Evolutionary conservation across 2,329 filamentous ascomycete genomes (phyloP).

Genomic region (Trichophyton benhamiae): DNA sequence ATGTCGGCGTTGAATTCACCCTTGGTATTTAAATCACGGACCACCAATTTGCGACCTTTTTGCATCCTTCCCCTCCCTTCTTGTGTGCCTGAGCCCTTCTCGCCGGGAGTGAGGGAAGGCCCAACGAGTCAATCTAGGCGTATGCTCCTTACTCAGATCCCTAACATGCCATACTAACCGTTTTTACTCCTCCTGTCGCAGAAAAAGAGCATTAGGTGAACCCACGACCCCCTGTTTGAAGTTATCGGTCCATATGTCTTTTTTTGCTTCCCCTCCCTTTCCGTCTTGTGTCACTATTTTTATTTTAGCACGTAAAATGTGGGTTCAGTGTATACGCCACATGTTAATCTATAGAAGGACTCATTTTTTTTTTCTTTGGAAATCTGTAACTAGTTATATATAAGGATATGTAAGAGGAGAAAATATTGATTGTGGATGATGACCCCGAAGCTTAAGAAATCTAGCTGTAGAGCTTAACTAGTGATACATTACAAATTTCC

Average conservation of each 20-base stretch:
- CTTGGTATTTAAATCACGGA: slow-evolving; percentile 65
- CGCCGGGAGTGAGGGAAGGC: background rate
- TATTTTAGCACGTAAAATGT: slow-evolving; percentile 5
- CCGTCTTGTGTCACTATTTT: background rate
- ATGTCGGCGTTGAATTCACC: slow-evolving; percentile 90
- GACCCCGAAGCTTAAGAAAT: too few relatives aligned
- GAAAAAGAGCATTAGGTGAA: slow-evolving; percentile 2
- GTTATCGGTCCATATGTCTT: background rate
- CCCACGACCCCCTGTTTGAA: background rate
- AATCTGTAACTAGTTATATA: slow-evolving; percentile 1
- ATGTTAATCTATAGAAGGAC: slow-evolving; percentile 2
- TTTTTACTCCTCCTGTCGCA: slow-evolving; percentile 2
- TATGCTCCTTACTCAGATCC: background rate
- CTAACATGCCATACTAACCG: background rate
- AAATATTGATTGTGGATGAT: background rate
- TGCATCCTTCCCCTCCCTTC: background rate
- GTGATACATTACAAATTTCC: background rate
- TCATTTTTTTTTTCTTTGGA: background rate
- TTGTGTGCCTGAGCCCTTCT: background rate
- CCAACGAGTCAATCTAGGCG: background rate
- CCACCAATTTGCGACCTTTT: background rate
- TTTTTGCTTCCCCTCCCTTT: background rate
- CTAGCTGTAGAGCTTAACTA: background rate
- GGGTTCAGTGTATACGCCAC: slow-evolving; percentile 2
- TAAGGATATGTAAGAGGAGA: slow-evolving; percentile 1